Percentiles rank a stretch among this genome's conserved stretches.
Evolutionary conservation across 2,329 filamentous ascomycete species (phyloP).

Genomic region (Arachnomyces sp.): DNA sequence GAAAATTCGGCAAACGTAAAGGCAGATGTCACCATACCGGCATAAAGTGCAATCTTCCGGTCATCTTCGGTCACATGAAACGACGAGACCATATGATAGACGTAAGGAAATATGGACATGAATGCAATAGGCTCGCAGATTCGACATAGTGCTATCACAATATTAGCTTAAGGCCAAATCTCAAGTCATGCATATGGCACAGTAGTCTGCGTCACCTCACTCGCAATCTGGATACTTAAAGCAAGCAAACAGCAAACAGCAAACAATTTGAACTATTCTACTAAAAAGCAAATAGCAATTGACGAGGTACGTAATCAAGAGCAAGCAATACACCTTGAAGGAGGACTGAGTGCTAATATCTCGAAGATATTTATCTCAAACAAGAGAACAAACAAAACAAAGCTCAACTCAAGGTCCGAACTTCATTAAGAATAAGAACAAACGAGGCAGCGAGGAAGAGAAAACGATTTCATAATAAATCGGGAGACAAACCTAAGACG

Average conservation of each 20-base stretch:
- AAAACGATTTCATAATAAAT: not conserved
- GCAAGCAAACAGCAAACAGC: too few relatives aligned
- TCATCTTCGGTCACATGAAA: constrained; percentile 77
- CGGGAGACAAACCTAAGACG: constrained; percentile 41
- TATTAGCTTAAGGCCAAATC: constrained; percentile 1
- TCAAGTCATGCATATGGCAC: constrained; percentile 9
- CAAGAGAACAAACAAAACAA: not conserved
- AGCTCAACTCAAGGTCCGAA: not conserved
- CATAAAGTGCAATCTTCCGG: constrained; percentile 79
- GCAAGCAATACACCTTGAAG: not conserved
- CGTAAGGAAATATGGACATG: constrained; percentile 98
- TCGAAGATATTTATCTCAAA: constrained; percentile 2
- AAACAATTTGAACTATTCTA: too few relatives aligned
- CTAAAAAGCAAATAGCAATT: not conserved
- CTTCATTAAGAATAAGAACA: constrained; percentile 1
- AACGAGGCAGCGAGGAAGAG: not conserved
- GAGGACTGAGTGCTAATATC: not conserved
- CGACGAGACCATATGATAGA: constrained; percentile 93
- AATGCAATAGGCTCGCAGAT: constrained; percentile 99
- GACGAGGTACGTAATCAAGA: not conserved
- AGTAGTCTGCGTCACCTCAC: too few relatives aligned
- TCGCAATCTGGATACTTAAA: too few relatives aligned
- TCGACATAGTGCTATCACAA: constrained; percentile 66
- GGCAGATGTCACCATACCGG: constrained; percentile 90
- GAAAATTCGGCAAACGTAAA: constrained; percentile 95